Evolutionary conservation across 371 early-diverging fungal species (phyloP).

Genomic region (Coemansia sp.): DNA sequence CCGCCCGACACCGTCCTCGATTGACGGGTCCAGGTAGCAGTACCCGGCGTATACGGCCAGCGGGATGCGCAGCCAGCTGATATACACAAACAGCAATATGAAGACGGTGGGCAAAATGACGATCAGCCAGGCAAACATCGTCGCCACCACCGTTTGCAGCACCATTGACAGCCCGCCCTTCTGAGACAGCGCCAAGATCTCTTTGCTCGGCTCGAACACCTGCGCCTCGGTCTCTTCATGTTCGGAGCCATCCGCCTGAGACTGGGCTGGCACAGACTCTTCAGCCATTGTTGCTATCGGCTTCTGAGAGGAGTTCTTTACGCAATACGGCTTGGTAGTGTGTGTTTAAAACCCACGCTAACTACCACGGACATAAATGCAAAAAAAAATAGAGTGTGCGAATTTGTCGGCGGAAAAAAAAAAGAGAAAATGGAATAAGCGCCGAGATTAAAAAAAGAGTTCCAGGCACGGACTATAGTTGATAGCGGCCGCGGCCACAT

Average conservation of each 20-base stretch:
- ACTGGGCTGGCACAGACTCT: too few species aligned
- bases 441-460: too few species aligned
- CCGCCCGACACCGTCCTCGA: slow-evolving; percentile 57
- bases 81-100: slow-evolving; percentile 16
- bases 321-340: neutral
- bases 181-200: slow-evolving; percentile 27
- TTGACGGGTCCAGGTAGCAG: slow-evolving; percentile 41
- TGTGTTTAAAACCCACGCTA: neutral
- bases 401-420: neutral
- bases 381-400: neutral
- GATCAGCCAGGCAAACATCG: slow-evolving; percentile 36
- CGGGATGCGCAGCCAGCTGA: slow-evolving; percentile 36
- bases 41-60: slow-evolving; percentile 36
- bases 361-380: neutral
- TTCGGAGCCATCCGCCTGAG: too few species aligned
- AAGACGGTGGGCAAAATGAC: slow-evolving; percentile 27
- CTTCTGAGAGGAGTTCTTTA: neutral
- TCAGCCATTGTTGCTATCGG: neutral
- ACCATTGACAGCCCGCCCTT: slow-evolving; percentile 22
- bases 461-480: too few species aligned
- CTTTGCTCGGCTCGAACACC: slow-evolving; percentile 41
- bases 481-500: too few species aligned
- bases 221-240: slow-evolving; percentile 12
- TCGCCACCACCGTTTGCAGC: slow-evolving; percentile 26
- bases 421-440: too few species aligned